Base-by-base conservation (phyloP, 108 stramenopile species). In the Seminavis robusta region DNA sequence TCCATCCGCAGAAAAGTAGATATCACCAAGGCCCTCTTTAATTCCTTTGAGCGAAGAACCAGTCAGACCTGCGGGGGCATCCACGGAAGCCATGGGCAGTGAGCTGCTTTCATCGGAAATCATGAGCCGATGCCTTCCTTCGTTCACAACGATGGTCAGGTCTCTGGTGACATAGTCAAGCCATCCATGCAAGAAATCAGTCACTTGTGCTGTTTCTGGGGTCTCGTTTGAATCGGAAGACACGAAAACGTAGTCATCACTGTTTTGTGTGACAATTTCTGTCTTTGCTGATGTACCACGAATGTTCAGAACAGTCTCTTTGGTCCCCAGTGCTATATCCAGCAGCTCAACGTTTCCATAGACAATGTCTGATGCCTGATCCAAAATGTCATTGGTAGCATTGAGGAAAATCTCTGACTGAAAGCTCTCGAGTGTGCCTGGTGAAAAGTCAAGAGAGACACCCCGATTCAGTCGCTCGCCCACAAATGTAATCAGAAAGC, bases 221-320 rank as follows among this genome's bases (percentile, higher is more conserved):
- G 59, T 59, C 34, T 72, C 47, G 53, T 65, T 53, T 15, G 71
- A 63, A 60, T 72, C 71, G 1, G 71, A 72, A 11, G 63, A 57
- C 15, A 72, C 38, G 33, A 72, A 72, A 10, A 72, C 42, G 33
- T 54, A 51, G 49, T 72, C 71, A 36, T 72, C 38, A 17, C 50
- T 64, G 13, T 34, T 36, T 32, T 64, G 58, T 20, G 51, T 53
- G 21, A 42, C 42, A 34, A 72, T 65, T 19, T 20, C 47, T 40
- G 71, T 72, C 17, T 37, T 53, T 15, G 71, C 64, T 27, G 58
- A 51, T 38, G 71, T 72, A 29, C 71, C 71, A 28, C 71, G 40
- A 19, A 65, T 47, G 45, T 72, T 72, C 29, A 37, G 38, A 13
- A 60, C 59, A 11, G 65, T 38, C 48, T 60, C 57, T n/a, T n/a